Evolutionary conservation across 148 eudicot species (phyloP).

Genomic region (Rhododendron molle): DNA sequence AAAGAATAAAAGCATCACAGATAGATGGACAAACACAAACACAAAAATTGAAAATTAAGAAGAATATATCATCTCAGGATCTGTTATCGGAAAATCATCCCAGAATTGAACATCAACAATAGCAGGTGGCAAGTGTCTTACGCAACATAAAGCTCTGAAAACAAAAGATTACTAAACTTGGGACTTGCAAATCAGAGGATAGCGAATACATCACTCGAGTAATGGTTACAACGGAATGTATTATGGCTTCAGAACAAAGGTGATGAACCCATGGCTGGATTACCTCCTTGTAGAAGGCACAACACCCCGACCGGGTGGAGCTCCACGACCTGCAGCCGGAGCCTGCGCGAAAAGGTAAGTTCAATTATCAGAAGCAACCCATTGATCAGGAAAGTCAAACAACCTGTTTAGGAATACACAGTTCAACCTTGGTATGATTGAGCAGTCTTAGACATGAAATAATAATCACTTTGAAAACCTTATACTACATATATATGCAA

Average conservation of each 20-base stretch:
- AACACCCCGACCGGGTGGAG: slow-evolving; percentile 58
- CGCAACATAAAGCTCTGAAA: background rate
- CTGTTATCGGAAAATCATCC: background rate
- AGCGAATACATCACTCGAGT: background rate
- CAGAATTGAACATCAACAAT: background rate
- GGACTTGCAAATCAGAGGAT: background rate
- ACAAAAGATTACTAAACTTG: background rate
- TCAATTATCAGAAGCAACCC: background rate
- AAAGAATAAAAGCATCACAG: too few species aligned
- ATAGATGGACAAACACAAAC: too few species aligned
- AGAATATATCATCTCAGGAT: background rate
- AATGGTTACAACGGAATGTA: background rate
- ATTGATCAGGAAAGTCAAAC: too few species aligned
- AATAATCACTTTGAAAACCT: background rate
- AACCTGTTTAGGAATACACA: background rate
- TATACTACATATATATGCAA: background rate
- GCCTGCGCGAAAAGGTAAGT: slow-evolving; percentile 36
- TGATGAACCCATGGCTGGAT: slow-evolving; percentile 2
- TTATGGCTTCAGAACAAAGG: background rate
- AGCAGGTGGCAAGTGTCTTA: background rate
- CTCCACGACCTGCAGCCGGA: slow-evolving; percentile 74
- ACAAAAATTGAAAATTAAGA: too few species aligned
- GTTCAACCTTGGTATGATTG: background rate
- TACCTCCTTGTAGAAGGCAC: slow-evolving; percentile 65
- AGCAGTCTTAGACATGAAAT: background rate